Conservation (phyloP, 2,329 filamentous ascomycete genomes). For the Annulohypoxylon truncatum region DNA sequence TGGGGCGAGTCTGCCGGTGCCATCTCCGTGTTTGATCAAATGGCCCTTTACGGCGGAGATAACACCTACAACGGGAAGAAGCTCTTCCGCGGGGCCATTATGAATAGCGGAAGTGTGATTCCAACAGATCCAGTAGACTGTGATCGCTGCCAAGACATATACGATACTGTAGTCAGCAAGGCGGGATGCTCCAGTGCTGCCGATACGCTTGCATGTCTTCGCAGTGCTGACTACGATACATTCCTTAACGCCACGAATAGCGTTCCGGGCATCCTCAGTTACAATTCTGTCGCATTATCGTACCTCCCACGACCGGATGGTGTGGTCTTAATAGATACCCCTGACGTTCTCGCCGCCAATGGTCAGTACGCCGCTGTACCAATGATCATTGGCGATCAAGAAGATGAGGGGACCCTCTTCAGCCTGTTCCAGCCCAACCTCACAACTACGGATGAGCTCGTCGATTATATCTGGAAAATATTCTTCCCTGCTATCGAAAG, state of each 20-base stretch:
- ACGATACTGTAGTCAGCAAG: constrained; percentile 68
- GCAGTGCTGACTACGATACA: constrained; percentile 66
- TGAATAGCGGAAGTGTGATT: constrained; percentile 76
- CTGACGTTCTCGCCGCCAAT: constrained; percentile 65
- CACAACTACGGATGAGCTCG: constrained; percentile 67
- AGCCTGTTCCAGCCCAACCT: constrained; percentile 76
- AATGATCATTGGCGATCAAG: constrained; percentile 78
- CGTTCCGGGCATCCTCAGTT: constrained; percentile 75
- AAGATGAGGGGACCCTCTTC: constrained; percentile 84
- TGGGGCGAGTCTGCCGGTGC: constrained; percentile 80
- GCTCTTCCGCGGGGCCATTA: constrained; percentile 81
- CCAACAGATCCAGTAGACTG: constrained; percentile 74
- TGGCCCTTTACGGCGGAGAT: constrained; percentile 78
- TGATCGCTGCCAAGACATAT: constrained; percentile 72
- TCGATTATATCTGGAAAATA: constrained; percentile 68
- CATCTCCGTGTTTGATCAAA: constrained; percentile 82
- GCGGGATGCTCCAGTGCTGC: constrained; percentile 69
- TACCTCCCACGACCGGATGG: constrained; percentile 82
- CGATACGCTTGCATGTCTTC: constrained; percentile 75
- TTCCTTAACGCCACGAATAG: constrained; percentile 76
- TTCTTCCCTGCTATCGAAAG: constrained; percentile 70
- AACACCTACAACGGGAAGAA: constrained; percentile 78
- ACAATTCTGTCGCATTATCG: constrained; percentile 75
- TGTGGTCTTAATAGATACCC: constrained; percentile 68
- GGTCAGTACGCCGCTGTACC: constrained; percentile 70